Evolutionary conservation across 2,329 filamentous ascomycete genomes (phyloP).

Genomic region (Penicillium aurantiogriseum): DNA sequence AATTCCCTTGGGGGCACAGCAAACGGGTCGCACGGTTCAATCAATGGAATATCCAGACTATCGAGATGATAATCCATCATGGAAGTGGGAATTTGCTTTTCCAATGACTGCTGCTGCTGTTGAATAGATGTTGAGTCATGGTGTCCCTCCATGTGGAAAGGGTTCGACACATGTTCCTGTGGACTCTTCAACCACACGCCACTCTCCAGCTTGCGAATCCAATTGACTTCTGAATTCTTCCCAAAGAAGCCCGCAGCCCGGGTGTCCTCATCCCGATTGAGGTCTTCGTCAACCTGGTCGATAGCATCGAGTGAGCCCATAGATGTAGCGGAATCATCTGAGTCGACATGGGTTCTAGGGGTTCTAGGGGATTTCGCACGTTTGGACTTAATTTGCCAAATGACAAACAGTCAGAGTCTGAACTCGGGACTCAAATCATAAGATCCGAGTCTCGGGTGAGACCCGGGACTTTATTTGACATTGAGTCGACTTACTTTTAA

Average conservation of each 20-base stretch:
- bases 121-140: background rate
- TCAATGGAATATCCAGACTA: constrained; percentile 36
- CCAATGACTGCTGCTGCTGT: background rate
- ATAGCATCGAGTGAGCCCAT: constrained; percentile 42
- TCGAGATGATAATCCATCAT: constrained; percentile 42
- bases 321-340: constrained; percentile 24
- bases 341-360: constrained; percentile 5
- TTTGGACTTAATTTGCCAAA: constrained; percentile 7
- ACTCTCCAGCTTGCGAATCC: constrained; percentile 42
- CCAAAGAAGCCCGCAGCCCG: constrained; percentile 43
- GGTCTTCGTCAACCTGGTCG: constrained; percentile 44
- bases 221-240: constrained; percentile 45
- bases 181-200: constrained; percentile 25
- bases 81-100: constrained; percentile 22
- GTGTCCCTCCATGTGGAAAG: background rate
- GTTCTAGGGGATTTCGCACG: background rate
- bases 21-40: constrained; percentile 37
- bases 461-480: background rate
- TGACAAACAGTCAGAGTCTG: background rate
- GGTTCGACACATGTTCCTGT: background rate
- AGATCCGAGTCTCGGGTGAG: background rate
- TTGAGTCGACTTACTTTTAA: constrained; percentile 25
- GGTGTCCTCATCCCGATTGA: constrained; percentile 37
- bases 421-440: background rate
- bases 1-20: constrained; percentile 37